Evolutionary conservation across 2,329 filamentous ascomycete species (phyloP), one percentile per base, ranked within the genome.

Genomic region (Apiospora hydei): DNA sequence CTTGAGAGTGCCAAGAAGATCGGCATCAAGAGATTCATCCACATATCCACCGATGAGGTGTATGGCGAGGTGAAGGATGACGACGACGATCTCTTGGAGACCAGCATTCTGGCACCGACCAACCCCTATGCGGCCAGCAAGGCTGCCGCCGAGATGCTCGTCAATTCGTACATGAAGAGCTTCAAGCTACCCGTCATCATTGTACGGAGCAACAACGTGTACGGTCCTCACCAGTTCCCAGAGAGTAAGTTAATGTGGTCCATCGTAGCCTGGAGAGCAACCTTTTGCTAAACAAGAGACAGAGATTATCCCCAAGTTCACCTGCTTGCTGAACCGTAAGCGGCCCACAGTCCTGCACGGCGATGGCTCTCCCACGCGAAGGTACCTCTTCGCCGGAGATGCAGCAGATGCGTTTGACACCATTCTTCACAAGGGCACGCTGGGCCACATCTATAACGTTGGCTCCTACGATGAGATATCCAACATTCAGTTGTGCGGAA

Each of bases 231-330:
- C 79, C 93, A 96, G 80, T 95, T 92, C 80, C 93, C 93, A 0
- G 93, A 95, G 83, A 95, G 93, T 95, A 83, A 82, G 92, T 82
- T 4, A 3, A 21, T 64, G 6, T 38, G 64, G 41, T 11, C 34
- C 34, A 24, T 21, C 64, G 4, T 18, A 21, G 26, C 7, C 24
- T 10, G 41, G 11, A 30, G 13, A 18, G 2, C 16, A 13, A 11
- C 14, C 43, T 53, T 3, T 53, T 3, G 67, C 72, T 78, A 69
- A 74, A 61, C 26, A n/a, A 8, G 41, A 24, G 38, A 26, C 80
- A 94, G 93, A 96, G 84, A 93, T 96, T 74, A 96, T 96, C 70
- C 92, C 93, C 43, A 95, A 95, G 79, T 96, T 96, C 82, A 90
- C 89, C 69, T 93, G 90, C 80, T 86, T 95, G 41, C 85, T 95